phyloP scores from a whole-genome alignment of 768 basidiomycete genomes.

The Boletus subparvulus region DNA sequence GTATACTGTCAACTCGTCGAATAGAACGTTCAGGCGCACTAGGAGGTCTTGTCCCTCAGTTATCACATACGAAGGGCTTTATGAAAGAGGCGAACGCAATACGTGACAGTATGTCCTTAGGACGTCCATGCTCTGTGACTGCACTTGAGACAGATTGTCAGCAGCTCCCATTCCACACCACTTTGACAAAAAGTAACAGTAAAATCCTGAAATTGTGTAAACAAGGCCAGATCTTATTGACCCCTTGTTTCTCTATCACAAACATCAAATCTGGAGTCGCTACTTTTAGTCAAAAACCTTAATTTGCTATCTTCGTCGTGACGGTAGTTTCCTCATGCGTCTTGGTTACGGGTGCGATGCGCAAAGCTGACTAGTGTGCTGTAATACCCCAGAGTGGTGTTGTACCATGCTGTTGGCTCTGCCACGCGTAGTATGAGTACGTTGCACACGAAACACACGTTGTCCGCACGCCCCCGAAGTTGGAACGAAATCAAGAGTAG shows the following conservation, averaged over 20 bases:
- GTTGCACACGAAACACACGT: constrained; percentile 20
- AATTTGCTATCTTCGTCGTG: constrained; percentile 20
- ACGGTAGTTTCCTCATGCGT: constrained; percentile 20
- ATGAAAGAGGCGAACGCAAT: not conserved
- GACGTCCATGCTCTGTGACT: not conserved
- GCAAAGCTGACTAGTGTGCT: constrained; percentile 11
- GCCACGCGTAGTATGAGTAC: constrained; percentile 8
- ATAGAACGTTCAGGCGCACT: not conserved
- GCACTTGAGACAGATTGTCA: not conserved
- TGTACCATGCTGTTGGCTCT: constrained; percentile 3
- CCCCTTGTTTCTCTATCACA: constrained; percentile 11
- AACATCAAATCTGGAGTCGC: constrained; percentile 23
- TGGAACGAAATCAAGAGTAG: not conserved
- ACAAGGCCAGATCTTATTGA: constrained; percentile 22
- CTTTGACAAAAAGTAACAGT: not conserved
- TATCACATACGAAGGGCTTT: not conserved
- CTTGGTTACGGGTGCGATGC: constrained; percentile 18
- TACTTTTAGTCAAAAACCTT: constrained; percentile 31
- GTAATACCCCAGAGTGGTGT: constrained; percentile 17
- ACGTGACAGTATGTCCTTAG: not conserved
- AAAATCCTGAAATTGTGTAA: constrained; percentile 5
- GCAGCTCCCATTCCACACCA: not conserved
- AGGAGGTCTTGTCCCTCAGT: not conserved
- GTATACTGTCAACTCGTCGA: not conserved
- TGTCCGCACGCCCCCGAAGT: constrained; percentile 4